Base-by-base conservation (phyloP, 2,329 filamentous ascomycete genomes). In the Ophiosphaerella herpotricha region DNA sequence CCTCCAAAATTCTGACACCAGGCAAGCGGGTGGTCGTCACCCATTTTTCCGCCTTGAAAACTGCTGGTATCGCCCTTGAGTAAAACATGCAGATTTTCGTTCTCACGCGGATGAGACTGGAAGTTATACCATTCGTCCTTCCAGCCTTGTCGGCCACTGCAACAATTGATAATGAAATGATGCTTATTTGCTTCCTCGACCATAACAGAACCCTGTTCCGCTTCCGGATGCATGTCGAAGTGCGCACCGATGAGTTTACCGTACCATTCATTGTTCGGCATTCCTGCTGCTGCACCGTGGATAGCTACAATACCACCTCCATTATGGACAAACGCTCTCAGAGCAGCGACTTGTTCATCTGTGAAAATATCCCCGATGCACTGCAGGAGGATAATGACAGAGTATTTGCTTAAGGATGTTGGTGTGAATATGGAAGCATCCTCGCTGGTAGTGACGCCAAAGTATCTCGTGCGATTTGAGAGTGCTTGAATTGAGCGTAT, bases 91-190 rank as follows among this genome's bases (percentile, higher is more conserved):
- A 67, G 45, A 14, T 58, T 61, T 5, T 6, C 18, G 21, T 68
- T 68, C 9, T 56, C 36, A 13, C 61, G 33, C 3, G 63, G 65
- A 43, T 68, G 61, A 7, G 55, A 56, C 2, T 42, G 50, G 43
- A 67, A 68, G 29, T 67, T 66, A 43, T 68, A 68, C 64, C 63
- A 68, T 43, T 68, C 65, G 16, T 68, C 65, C 48, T 48, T 58
- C 61, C 63, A 63, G 9, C 29, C 43, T 6, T 55, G 33, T 9
- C 53, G 35, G 1, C 47, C 46, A 6, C 43, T 45, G 24, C 40
- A 41, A 23, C 36, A 21, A 16, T 18, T 41, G n/a, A 55, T 12
- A 12, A 63, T 54, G 13, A 45, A 47, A 33, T 59, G 56, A 14
- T 35, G 18, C 5, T 48, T 14, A 2, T 39, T 34, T 4, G n/a